Evolutionary conservation across 1,139 yeast species (phyloP), one percentile per base, ranked within the genome.

Genomic region (Yamadazyma friedrichii): DNA sequence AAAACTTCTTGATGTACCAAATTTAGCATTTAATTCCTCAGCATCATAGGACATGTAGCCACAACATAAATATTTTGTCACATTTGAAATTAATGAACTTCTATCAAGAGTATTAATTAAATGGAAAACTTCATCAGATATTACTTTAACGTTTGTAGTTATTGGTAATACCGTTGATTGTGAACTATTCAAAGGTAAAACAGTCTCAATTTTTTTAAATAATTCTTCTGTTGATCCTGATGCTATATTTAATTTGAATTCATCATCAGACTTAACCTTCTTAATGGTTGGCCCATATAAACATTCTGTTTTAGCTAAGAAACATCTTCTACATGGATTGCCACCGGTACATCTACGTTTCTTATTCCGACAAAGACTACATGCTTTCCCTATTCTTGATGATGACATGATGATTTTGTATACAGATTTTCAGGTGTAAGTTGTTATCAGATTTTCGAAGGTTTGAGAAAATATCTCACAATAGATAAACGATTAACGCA

Each of bases 291-390:
- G 15, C 1, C 33, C 70, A 49, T 83, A 84, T 48, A 82, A 84
- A 59, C 93, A 84, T n/a, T 68, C 65, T 3, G 78, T 65, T 35
- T 68, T 70, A 16, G 83, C 74, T 37, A 69, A 59, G 6, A 57
- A 58, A 55, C 93, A 84, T 51, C 80, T 78, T 38, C 65, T 56
- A 55, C 93, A 84, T 0, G 87, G 85, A 17, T 78, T 73, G 1
- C 84, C 88, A 2, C 89, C 89, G 11, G 86, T 85, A 54, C 93
- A 84, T 45, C 82, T 76, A 36, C 43, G 29, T 12, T 40, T 40
- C 27, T 40, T 40, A 8, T 16, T 12, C 24, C 43, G 33, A 27
- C 43, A 40, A 8, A 36, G 24, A 22, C 24, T 31, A 15, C 43
- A 40, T 13, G 43, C 43, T 33, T 40, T 40, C 17, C 28, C 26